Evolutionary conservation across 257 asterid species (phyloP), one percentile per base, ranked within the genome.

Genomic region (Solanum chilense): DNA sequence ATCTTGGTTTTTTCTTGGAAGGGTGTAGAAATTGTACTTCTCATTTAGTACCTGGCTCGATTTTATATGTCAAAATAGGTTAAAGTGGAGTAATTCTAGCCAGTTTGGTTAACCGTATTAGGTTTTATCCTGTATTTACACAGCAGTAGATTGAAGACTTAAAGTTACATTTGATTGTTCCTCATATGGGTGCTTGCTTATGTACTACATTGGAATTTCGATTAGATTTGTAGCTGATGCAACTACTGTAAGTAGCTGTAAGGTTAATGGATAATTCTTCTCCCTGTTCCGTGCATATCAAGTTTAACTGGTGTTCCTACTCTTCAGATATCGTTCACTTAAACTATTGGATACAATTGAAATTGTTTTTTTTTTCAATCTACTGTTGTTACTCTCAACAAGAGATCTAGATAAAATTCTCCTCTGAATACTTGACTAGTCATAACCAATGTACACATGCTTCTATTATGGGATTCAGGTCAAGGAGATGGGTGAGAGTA

Each of bases 401-500:
- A 80, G 31, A 80, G 31, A 49, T 81, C 29, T 81, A 47, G 27
- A 27, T 78, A 45, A 35, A 45, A 2, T 78, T 27, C 27, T 27
- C 42, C 84, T 49, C 44, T 81, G 21, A 31, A 80, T 80, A 80
- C 7, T 47, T 31, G 44, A 47, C 85, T 80, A 47, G 45, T 81
- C 85, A 81, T 81, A 49, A 81, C 45, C 44, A 81, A 81, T 81
- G 69, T 49, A 29, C 20, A 29, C 45, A 18, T 18, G 69, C 85
- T 49, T 81, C 62, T 31, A 31, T 81, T 31, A 81, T 81, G 69
- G 20, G 10, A 13, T 58, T 73, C 91, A 96, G 99, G 92, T 92
- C 89, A 94, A 96, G 92, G 99, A 96, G 93, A 94, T 96, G 62
- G 94, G 91, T 80, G 91, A 88, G 62, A 92, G 93, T 89, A 88